Percentiles rank a stretch among this genome's conserved stretches.
Evolutionary conservation across 106 monocot species (phyloP).

Genomic region (Acorus calamus): DNA sequence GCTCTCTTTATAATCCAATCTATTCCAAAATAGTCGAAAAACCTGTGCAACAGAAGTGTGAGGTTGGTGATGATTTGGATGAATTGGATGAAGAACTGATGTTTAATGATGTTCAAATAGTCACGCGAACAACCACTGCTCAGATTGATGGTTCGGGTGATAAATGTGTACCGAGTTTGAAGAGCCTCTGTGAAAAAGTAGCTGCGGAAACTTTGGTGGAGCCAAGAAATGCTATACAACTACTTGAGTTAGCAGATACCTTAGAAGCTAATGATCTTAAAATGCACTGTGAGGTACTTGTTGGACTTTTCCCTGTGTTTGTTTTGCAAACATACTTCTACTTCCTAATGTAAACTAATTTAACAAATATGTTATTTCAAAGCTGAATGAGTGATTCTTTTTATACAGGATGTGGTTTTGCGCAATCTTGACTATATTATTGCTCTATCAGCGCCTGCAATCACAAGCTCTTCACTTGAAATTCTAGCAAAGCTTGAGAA

Average conservation of each 20-base stretch:
- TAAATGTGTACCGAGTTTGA: slow-evolving; percentile 51
- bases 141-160: slow-evolving; percentile 12
- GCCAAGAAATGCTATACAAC: slow-evolving; percentile 74
- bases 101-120: slow-evolving; percentile 32
- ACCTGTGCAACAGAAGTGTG: slow-evolving; percentile 8
- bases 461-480: slow-evolving; percentile 59
- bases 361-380: too few species aligned
- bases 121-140: slow-evolving; percentile 5
- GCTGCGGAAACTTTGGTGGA: slow-evolving; percentile 77
- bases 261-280: slow-evolving; percentile 72
- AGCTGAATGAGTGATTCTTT: background rate
- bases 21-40: slow-evolving; percentile 16
- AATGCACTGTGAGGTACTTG: slow-evolving; percentile 71
- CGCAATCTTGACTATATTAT: slow-evolving; percentile 86
- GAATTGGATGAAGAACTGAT: slow-evolving; percentile 65
- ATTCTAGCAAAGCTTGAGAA: slow-evolving; percentile 76
- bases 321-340: too few species aligned
- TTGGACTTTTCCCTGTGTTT: background rate
- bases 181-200: slow-evolving; percentile 86
- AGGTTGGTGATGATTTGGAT: slow-evolving; percentile 36
- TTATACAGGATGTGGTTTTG: slow-evolving; percentile 65
- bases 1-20: slow-evolving; percentile 66
- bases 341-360: too few species aligned
- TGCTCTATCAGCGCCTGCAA: slow-evolving; percentile 45
- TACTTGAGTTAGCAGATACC: slow-evolving; percentile 92